Conservation (phyloP, 2,329 filamentous ascomycete species). For the Cadophora malorum region DNA sequence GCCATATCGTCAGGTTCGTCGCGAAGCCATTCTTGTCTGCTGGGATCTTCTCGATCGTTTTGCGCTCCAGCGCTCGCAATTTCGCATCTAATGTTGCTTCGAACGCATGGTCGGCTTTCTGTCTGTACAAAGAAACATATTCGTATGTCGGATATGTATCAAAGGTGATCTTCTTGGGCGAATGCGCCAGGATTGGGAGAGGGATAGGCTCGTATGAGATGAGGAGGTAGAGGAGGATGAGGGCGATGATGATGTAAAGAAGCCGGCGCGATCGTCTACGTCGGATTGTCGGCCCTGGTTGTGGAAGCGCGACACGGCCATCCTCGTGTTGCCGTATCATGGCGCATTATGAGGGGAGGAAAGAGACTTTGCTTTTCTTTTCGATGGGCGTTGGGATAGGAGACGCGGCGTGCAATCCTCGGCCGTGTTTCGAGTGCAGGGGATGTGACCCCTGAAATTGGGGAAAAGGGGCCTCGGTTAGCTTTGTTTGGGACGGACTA, state of each 20-base stretch:
- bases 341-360: constrained; percentile 14
- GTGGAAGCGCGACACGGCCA: constrained; percentile 9
- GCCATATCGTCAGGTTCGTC: constrained; percentile 35
- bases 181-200: constrained; percentile 6
- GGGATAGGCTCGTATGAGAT: constrained; percentile 22
- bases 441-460: background rate
- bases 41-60: constrained; percentile 14
- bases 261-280: constrained; percentile 3
- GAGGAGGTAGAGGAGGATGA: constrained; percentile 24
- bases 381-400: constrained; percentile 2
- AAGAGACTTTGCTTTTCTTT: constrained; percentile 4
- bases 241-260: constrained; percentile 2
- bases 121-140: constrained; percentile 33
- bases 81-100: constrained; percentile 32
- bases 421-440: no score
- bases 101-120: constrained; percentile 27
- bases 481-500: constrained; percentile 10
- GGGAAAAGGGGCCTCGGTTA: constrained; percentile 3
- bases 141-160: constrained; percentile 29
- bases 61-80: constrained; percentile 28
- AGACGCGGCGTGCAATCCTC: no score
- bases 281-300: background rate
- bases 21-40: constrained; percentile 13
- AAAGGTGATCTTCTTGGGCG: constrained; percentile 13
- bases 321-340: constrained; percentile 17